Evolutionary conservation across 805 yeast species (phyloP).

Genomic region (Metschnikowia baotianmanensis): DNA sequence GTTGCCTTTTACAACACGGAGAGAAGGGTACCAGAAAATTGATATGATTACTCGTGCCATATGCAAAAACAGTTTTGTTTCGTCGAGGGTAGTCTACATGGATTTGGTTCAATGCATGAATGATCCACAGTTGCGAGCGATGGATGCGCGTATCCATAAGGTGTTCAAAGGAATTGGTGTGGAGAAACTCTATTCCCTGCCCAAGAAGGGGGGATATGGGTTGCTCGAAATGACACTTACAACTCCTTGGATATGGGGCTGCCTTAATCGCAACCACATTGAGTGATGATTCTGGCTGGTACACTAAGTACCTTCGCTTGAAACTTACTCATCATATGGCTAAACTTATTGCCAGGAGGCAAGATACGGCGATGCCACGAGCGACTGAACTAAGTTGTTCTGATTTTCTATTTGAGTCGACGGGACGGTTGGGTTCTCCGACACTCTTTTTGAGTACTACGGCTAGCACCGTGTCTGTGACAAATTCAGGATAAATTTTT

Average conservation of each 20-base stretch:
- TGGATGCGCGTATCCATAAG: not conserved
- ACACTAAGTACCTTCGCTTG: not conserved
- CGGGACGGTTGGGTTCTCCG: not conserved
- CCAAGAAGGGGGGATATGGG: slow-evolving; percentile 1
- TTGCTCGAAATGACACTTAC: not conserved
- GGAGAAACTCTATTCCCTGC: not conserved
- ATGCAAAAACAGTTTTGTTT: not conserved
- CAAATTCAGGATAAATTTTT: no score
- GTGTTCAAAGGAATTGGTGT: not conserved
- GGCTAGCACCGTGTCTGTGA: no score
- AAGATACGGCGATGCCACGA: not conserved
- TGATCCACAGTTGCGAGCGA: not conserved
- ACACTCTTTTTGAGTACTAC: not conserved
- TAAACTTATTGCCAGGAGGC: not conserved
- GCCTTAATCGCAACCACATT: not conserved
- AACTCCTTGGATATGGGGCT: not conserved
- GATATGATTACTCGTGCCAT: not conserved
- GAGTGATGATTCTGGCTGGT: not conserved
- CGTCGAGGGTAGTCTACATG: not conserved
- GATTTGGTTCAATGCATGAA: not conserved
- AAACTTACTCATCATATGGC: not conserved
- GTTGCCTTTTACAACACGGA: not conserved
- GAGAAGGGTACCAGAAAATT: not conserved
- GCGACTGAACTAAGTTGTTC: not conserved
- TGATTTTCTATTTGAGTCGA: not conserved